Evolutionary conservation across 176 grass and related monocot species (phyloP), one percentile per base, ranked within the genome.

Genomic region (Dactylis glomerata): DNA sequence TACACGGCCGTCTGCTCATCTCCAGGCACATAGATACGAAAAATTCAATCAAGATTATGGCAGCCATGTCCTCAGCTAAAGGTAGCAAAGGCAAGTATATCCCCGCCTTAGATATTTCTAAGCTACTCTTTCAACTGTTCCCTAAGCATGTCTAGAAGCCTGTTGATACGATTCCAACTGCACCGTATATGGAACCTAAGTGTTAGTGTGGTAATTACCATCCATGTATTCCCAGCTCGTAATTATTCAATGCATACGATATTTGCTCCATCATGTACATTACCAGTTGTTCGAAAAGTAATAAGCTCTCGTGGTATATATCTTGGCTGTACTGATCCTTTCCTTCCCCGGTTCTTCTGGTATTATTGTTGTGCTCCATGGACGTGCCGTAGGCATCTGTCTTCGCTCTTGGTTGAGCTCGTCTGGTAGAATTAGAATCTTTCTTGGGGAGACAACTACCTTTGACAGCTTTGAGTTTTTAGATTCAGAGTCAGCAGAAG

Each of bases 21-120:
- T 98, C 78, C 91, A 98, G 85, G 93, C 91, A 68, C 92, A 93
- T 62, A 86, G 95, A 65, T 98, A 95, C n/a, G 85, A 93, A 34
- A 88, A 98, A 41, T 93, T 98, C 77, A 95, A 98, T 73, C 76
- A 92, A 77, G 95, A 98, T 86, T 98, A 98, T 81, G 95, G 95
- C 38, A 98, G 95, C 74, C 92, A 98, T 76, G 79, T 93, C 69
- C 73, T 90, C 45, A 73, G 78, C 46, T 95, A 81, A 88, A 82
- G 70, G 69, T 74, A 32, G 17, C 37, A 61, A 11, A 23, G 32
- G 38, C 75, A 3, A 30, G 16, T 74, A 22, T 67, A 8, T 74
- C 16, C 23, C 38, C 10, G 2, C 32, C 42, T 75, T 72, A 17
- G 72, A 76, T 49, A 51, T 86, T 52, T 82, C 78, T 67, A 10